Base-by-base conservation (phyloP, 106 monocot genomes). In the Dendrobium huoshanense region DNA sequence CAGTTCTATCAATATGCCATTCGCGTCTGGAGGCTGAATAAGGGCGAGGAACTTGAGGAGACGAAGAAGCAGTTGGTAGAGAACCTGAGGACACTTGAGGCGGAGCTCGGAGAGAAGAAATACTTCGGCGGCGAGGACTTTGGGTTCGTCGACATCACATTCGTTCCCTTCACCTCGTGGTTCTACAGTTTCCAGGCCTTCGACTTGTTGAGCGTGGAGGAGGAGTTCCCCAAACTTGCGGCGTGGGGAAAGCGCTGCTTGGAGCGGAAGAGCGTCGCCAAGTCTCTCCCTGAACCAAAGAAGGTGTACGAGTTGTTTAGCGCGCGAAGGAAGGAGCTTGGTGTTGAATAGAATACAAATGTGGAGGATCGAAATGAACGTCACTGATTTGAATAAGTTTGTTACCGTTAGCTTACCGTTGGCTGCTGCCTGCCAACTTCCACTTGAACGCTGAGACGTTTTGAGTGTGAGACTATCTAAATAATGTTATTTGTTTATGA, bases 221-320 rank as follows among this genome's bases (percentile, higher is more conserved):
- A 81, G 3, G 77, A 72, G 55, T 85, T 70, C 81, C 81, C 85
- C 56, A 80, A 54, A 20, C 29, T 81, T 41, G 67, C 24, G 5
- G 85, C 81, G 15, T 85, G 85, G 85, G 77, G 76, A 51, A 72
- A 58, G 56, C 51, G 77, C 41, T 85, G 85, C 77, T 9, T 51
- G 58, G 72, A 77, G 70, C 55, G 55, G 55, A 77, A 81, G 25
- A 77, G 72, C 10, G 81, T 85, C 18, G 80, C 81, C 41, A 77
- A 70, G 3, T 70, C 77, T 33, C 77, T 85, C 29, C 80, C 81
- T 7, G 51, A 47, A 1, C 72, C 81, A 0, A 49, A n/a, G 1
- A 78, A 81, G 77, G 68, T 81, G 7, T 73, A 42, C 16, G 81
- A 81, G 42, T 81, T 85, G 8, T 2, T 81, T 0, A n/a, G 54